Conservation (phyloP, 345 rosid species). For the Sisymbrium altissimum region DNA sequence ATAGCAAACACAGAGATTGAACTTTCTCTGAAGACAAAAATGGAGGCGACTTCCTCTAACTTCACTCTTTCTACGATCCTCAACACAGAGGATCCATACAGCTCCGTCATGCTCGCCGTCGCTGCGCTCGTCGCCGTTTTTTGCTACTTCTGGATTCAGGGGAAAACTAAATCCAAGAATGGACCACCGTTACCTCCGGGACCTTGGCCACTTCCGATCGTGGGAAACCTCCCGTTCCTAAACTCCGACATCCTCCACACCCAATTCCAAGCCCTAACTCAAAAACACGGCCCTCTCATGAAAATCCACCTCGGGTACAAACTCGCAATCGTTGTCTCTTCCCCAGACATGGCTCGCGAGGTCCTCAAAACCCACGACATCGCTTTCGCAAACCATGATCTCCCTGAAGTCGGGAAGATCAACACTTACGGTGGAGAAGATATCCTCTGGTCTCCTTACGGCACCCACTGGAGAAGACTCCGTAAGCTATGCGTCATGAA, state of each 20-base stretch:
- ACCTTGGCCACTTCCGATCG: constrained; percentile 37
- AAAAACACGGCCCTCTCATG: constrained; percentile 37
- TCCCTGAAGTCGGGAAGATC: constrained; percentile 19
- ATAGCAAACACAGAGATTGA: not conserved
- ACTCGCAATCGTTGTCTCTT: constrained; percentile 29
- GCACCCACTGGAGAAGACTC: constrained; percentile 33
- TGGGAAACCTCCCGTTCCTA: constrained; percentile 41
- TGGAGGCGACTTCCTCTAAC: constrained; percentile 6
- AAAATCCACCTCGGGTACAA: constrained; percentile 40
- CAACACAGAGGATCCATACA: constrained; percentile 8
- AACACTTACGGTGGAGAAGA: constrained; percentile 35
- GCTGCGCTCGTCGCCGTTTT: constrained; percentile 8
- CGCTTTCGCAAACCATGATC: constrained; percentile 39
- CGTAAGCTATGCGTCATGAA: constrained; percentile 35
- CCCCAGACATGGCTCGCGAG: constrained; percentile 33
- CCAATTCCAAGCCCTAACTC: constrained; percentile 26
- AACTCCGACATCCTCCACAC: constrained; percentile 30
- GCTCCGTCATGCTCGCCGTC: not conserved
- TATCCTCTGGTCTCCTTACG: constrained; percentile 38
- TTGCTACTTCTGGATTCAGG: constrained; percentile 18
- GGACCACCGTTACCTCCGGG: constrained; percentile 37
- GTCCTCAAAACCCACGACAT: constrained; percentile 36
- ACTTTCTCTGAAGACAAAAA: not conserved
- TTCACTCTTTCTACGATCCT: constrained; percentile 11
- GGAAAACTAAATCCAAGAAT: constrained; percentile 17